A percentile compares a stretch with the other conserved stretches of the same genome.
Conservation (phyloP, 2,329 filamentous ascomycete genomes). For the Sporothrix mexicana region DNA sequence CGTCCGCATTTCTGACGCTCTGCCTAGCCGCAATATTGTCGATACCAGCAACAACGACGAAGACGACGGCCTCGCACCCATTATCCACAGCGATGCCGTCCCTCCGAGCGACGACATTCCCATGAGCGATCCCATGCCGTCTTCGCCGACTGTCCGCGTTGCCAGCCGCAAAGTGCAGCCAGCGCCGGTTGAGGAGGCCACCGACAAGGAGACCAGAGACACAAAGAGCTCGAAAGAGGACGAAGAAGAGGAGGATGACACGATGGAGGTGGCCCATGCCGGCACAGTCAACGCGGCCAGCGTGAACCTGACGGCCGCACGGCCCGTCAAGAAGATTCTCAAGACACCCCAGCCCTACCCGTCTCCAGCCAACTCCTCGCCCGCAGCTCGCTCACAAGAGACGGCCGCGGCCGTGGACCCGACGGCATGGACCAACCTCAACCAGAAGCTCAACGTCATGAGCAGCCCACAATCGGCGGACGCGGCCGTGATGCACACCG, state of each 20-base stretch:
- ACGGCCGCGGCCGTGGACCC: slow-evolving; percentile 69
- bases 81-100: slow-evolving; percentile 63
- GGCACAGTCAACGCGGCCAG: slow-evolving; percentile 71
- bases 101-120: slow-evolving; percentile 56
- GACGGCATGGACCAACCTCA: slow-evolving; percentile 86
- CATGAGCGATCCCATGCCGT: slow-evolving; percentile 85
- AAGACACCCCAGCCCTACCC: slow-evolving; percentile 68
- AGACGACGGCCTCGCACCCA: slow-evolving; percentile 60
- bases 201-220: slow-evolving; percentile 52
- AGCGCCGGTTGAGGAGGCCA: slow-evolving; percentile 36
- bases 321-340: slow-evolving; percentile 75
- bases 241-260: slow-evolving; percentile 75
- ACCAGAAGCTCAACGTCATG: slow-evolving; percentile 82
- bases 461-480: slow-evolving; percentile 68
- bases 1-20: slow-evolving; percentile 59
- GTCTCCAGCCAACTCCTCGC: slow-evolving; percentile 78
- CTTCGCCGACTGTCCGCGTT: slow-evolving; percentile 82
- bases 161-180: slow-evolving; percentile 70
- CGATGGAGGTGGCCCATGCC: slow-evolving; percentile 86
- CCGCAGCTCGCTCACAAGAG: slow-evolving; percentile 50
- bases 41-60: slow-evolving; percentile 58
- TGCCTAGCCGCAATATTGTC: slow-evolving; percentile 50
- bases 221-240: slow-evolving; percentile 68
- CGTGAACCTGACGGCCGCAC: slow-evolving; percentile 83
- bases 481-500: slow-evolving; percentile 68